Evolutionary conservation across 176 grass and related monocot species (phyloP).

Genomic region (Bothriochloa decipiens): DNA sequence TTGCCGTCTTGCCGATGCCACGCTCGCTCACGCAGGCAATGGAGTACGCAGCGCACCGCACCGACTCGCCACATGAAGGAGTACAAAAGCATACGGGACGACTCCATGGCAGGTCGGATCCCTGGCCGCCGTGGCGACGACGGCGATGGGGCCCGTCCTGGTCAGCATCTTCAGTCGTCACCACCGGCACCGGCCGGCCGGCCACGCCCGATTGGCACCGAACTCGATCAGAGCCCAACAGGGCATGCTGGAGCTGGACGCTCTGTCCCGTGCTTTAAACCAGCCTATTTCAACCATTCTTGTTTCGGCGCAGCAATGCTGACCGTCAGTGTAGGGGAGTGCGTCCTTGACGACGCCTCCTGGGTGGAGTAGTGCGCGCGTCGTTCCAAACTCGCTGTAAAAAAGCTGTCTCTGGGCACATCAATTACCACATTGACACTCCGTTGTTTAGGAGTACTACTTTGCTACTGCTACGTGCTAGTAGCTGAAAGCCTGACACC

Average conservation of each 20-base stretch:
- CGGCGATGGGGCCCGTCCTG: constrained; percentile 24
- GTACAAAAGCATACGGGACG: too few species aligned
- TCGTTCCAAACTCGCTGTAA: background rate
- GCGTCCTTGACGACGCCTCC: too few species aligned
- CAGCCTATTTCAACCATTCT: background rate
- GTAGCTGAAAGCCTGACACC: too few species aligned
- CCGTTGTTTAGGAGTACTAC: too few species aligned
- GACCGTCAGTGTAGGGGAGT: too few species aligned
- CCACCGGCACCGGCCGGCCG: background rate
- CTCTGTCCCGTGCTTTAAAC: constrained; percentile 14
- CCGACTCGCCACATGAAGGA: background rate
- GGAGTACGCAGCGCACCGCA: too few species aligned
- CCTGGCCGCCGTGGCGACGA: background rate
- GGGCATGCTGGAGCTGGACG: background rate
- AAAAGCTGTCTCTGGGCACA: background rate
- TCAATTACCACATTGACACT: background rate
- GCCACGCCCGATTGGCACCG: constrained; percentile 23
- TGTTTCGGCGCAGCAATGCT: too few species aligned
- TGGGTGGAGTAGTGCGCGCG: too few species aligned
- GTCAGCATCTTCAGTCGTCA: background rate
- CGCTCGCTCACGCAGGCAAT: background rate
- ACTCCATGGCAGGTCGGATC: background rate
- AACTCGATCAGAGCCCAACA: constrained; percentile 1
- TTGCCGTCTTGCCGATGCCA: background rate
- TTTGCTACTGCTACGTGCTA: too few species aligned